Conservation (phyloP, 1,139 yeast species). For the Taiozyma onychis region DNA sequence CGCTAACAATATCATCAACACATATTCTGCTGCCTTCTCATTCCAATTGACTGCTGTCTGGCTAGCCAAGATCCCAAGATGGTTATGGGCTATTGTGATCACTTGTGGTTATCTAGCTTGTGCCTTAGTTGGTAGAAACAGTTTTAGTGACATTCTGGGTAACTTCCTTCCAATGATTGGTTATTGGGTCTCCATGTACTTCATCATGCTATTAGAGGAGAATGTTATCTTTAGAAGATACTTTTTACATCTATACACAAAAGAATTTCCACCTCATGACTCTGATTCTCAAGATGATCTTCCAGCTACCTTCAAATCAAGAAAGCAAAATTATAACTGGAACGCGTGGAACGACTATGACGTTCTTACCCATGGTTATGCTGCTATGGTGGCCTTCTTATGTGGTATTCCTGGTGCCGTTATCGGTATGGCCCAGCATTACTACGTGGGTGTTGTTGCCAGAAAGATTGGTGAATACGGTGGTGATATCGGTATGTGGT, state of each 20-base stretch:
- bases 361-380: slow-evolving; percentile 55
- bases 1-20: slow-evolving; percentile 76
- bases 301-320: slow-evolving; percentile 18
- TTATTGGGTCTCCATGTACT: slow-evolving; percentile 87
- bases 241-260: slow-evolving; percentile 43
- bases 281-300: slow-evolving; percentile 1
- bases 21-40: slow-evolving; percentile 80
- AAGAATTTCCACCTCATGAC: slow-evolving; percentile 41
- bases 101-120: slow-evolving; percentile 64
- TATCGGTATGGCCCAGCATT: slow-evolving; percentile 78
- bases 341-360: slow-evolving; percentile 53
- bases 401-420: slow-evolving; percentile 73
- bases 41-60: slow-evolving; percentile 63
- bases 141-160: slow-evolving; percentile 71
- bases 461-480: slow-evolving; percentile 50
- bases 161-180: slow-evolving; percentile 93
- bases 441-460: slow-evolving; percentile 72
- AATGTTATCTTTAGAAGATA: slow-evolving; percentile 61
- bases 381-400: slow-evolving; percentile 54
- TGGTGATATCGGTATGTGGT: slow-evolving; percentile 80
- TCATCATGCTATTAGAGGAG: slow-evolving; percentile 67
- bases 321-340: slow-evolving; percentile 52
- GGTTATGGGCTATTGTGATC: slow-evolving; percentile 65
- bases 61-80: slow-evolving; percentile 68
- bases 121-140: slow-evolving; percentile 71